These are phyloP conservation scores for Fomitopsis serialis DNA, from an alignment of 768 basidiomycete species.

Conservation along the genomic window DNA sequence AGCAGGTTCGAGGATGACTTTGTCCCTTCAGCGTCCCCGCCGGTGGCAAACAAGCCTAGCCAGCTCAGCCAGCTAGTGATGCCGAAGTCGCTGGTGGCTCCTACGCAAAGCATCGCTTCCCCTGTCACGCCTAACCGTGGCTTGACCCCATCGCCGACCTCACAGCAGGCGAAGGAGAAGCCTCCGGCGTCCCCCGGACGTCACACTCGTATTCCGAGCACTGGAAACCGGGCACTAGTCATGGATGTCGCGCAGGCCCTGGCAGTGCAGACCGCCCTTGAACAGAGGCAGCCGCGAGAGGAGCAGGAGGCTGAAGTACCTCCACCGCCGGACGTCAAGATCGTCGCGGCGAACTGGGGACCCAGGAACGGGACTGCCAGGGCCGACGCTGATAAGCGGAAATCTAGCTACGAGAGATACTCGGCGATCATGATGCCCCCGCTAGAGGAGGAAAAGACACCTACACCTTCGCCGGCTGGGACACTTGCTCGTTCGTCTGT, in stretches of 20 bases:
- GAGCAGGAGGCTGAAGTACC: conserved; percentile 8
- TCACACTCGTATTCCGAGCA: conserved; percentile 57
- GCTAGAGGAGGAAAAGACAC: conserved; percentile 63
- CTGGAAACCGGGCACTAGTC: conserved; percentile 63
- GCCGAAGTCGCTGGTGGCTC: not conserved
- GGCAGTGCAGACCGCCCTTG: conserved; percentile 1
- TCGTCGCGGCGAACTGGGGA: conserved; percentile 17
- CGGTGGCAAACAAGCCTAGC: not conserved
- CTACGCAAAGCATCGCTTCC: not conserved
- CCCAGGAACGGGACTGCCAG: conserved; percentile 3
- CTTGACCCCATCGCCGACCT: not conserved
- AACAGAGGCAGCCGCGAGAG: not conserved
- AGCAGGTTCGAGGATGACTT: conserved; percentile 7
- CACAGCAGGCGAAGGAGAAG: conserved; percentile 1
- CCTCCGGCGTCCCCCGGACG: conserved; percentile 30
- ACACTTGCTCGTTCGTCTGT: conserved; percentile 38
- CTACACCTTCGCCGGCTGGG: conserved; percentile 45
- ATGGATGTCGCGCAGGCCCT: conserved; percentile 77
- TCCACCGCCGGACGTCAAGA: conserved; percentile 12
- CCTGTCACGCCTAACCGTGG: not conserved
- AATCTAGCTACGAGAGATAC: conserved; percentile 64
- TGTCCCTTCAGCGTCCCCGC: not conserved
- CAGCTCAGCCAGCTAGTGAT: not conserved
- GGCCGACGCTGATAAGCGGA: conserved; percentile 43
- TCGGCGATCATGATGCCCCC: conserved; percentile 59